phyloP scores from a whole-genome alignment of 345 rosid genomes.

The Eucalyptus erythrocorys region DNA sequence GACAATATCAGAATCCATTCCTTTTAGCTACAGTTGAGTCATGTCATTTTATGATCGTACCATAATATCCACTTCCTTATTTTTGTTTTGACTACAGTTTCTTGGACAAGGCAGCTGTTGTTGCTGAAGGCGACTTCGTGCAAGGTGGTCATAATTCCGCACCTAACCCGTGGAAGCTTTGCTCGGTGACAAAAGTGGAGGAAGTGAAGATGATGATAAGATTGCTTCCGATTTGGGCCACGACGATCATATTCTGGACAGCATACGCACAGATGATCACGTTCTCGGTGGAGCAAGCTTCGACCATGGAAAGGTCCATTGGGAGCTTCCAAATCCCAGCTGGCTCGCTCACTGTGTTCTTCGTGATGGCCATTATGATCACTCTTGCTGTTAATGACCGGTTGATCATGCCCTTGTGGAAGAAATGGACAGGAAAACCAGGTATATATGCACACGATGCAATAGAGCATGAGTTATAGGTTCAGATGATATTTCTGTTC shows the following conservation, averaged over 20 bases:
- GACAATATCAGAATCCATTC: neutral
- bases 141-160: neutral
- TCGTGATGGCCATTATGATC: constrained; percentile 37
- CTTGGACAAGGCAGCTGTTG: constrained; percentile 52
- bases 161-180: constrained; percentile 46
- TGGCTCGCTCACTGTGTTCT: constrained; percentile 51
- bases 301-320: constrained; percentile 40
- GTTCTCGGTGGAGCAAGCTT: constrained; percentile 57
- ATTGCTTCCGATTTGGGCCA: constrained; percentile 56
- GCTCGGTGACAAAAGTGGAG: constrained; percentile 49
- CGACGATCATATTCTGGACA: constrained; percentile 63
- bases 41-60: neutral
- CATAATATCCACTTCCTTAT: neutral
- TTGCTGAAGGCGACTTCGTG: constrained; percentile 22
- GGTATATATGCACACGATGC: constrained; percentile 5
- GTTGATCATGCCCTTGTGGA: constrained; percentile 45
- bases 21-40: neutral
- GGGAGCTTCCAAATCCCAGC: constrained; percentile 52
- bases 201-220: constrained; percentile 55
- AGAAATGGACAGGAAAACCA: constrained; percentile 53
- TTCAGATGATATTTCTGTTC: neutral
- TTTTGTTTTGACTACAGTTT: constrained; percentile 9
- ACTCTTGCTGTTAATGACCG: constrained; percentile 42
- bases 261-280: constrained; percentile 55
- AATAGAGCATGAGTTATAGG: neutral